Evolutionary conservation across 2,329 filamentous ascomycete genomes (phyloP), one percentile per base, ranked within the genome.

Genomic region (Penicillium expansum): DNA sequence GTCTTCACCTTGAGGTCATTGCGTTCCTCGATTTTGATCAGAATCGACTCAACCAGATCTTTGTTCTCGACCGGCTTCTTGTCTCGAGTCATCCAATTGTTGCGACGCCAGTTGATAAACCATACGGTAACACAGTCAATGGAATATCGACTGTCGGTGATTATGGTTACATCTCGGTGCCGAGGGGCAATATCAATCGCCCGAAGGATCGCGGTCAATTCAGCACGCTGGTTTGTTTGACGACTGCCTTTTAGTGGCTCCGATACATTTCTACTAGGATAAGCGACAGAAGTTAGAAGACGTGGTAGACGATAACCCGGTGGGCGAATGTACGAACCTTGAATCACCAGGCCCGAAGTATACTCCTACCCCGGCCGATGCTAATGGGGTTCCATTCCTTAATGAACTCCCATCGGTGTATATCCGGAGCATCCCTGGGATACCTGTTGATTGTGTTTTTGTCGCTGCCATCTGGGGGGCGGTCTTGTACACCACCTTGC

Each of bases 151-250:
- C 90, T 94, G 76, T 99, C 94, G n/a, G 87, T 92, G 70, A 87
- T 83, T 63, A 99, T 95, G 55, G 86, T 82, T 13, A 95, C 83
- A 58, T 86, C 80, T 56, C 89, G 82, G 56, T 87, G 80, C 16
- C 83, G 76, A 0, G 90, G 87, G 2, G 87, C 86, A 44, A 88
- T 83, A 68, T 97, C 86, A 22, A 97, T 80, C 0, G 92, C 92
- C 56, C 92, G 88, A 30, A 90, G 80, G 61, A 97, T 88, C 8
- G 92, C 94, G 24, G 90, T 92, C 57, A 99, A 80, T 77, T 99
- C 94, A n/a, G 93, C 94, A 3, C 94, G 89, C 73, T 97, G 91
- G 71, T 99, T 99, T 0, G 94, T 97, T 75, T 97, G 94, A 10
- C 82, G 80, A 16, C 82, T 79, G 49, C 91, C 91, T 50, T 81